Evolutionary conservation across 257 asterid species (phyloP).

Genomic region (Ocimum tenuiflorum): DNA sequence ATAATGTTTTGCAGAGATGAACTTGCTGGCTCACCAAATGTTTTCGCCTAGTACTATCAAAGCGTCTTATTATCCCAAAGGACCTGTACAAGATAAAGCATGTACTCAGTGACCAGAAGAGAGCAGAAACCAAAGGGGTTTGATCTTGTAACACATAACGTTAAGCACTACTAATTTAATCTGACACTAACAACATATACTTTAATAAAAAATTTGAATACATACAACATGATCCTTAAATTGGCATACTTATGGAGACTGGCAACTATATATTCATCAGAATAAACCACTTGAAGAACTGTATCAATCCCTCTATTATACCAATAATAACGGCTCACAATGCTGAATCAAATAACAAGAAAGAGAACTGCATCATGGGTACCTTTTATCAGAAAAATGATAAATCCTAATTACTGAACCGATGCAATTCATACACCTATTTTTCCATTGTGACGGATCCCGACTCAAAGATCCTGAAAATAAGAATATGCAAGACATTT

Average conservation of each 20-base stretch:
- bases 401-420: conserved; percentile 53
- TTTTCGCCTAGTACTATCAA: conserved; percentile 49
- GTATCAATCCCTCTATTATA: conserved; percentile 5
- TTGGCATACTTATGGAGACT: too few relatives aligned
- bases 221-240: too few relatives aligned
- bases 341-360: not conserved
- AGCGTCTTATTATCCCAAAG: conserved; percentile 61
- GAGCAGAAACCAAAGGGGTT: not conserved
- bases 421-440: conserved; percentile 49
- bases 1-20: conserved; percentile 2
- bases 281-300: not conserved
- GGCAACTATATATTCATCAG: conserved; percentile 2
- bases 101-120: conserved; percentile 18
- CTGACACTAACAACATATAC: too few relatives aligned
- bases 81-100: conserved; percentile 40
- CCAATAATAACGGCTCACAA: not conserved
- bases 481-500: not conserved
- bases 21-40: conserved; percentile 64
- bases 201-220: too few relatives aligned
- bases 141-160: too few relatives aligned
- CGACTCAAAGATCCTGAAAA: conserved; percentile 40
- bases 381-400: conserved; percentile 54
- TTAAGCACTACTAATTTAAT: too few relatives aligned
- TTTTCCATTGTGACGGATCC: conserved; percentile 35
- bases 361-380: conserved; percentile 6